phyloP scores from a whole-genome alignment of 2,329 filamentous ascomycete genomes.

The Cordyceps fumosorosea region DNA sequence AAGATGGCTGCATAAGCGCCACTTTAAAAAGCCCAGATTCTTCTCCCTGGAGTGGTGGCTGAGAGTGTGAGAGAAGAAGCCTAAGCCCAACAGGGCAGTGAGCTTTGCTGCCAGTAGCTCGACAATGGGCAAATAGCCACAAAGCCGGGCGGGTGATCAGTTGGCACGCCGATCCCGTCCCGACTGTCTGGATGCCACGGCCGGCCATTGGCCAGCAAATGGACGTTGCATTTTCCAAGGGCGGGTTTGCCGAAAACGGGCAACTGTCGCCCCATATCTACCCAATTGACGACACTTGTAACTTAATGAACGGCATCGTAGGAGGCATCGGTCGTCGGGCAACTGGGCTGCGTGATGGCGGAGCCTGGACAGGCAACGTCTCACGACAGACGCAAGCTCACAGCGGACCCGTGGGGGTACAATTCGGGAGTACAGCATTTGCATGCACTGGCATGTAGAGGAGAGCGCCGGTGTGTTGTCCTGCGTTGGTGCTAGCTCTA shows the following conservation, averaged over 20 bases:
- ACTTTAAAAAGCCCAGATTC: constrained; percentile 4
- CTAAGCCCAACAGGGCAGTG: constrained; percentile 13
- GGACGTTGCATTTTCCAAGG: not conserved
- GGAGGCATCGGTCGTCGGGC: not conserved
- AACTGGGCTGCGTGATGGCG: not conserved
- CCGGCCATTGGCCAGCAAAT: not conserved
- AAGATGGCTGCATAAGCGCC: constrained; percentile 7
- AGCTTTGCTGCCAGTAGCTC: not conserved
- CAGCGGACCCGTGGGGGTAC: not conserved
- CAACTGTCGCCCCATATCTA: not conserved
- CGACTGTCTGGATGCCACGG: constrained; percentile 3
- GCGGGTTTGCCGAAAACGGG: not conserved
- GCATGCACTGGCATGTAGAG: not conserved
- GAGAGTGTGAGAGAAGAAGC: constrained; percentile 17
- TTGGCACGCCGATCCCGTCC: constrained; percentile 8
- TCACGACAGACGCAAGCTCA: not conserved
- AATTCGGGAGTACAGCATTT: not conserved
- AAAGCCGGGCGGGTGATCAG: not conserved
- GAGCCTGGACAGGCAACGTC: not conserved
- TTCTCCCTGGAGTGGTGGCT: constrained; percentile 7
- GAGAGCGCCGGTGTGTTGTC: not conserved
- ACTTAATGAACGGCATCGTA: not conserved
- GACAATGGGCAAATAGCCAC: not conserved
- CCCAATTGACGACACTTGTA: not conserved
- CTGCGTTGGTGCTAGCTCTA: not conserved